Evolutionary conservation across 768 basidiomycete genomes (phyloP).

Genomic region (Tremella fuciformis): DNA sequence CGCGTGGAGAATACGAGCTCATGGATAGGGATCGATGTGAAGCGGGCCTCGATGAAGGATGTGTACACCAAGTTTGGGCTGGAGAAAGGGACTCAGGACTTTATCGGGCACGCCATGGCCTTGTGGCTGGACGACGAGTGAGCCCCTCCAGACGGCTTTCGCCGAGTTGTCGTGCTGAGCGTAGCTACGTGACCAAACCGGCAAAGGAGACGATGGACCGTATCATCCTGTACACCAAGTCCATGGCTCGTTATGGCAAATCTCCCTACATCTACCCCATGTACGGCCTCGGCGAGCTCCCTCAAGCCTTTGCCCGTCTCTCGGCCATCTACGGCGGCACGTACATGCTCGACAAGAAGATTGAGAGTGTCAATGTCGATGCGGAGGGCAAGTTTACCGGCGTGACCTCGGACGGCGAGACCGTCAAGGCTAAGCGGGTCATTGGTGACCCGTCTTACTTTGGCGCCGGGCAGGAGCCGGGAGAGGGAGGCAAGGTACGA

Average conservation of each 20-base stretch:
- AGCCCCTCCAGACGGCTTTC: constrained; percentile 49
- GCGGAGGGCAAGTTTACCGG: constrained; percentile 83
- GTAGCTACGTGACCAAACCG: constrained; percentile 85
- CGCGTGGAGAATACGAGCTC: background rate
- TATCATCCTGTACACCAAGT: constrained; percentile 93
- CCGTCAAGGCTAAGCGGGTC: constrained; percentile 93
- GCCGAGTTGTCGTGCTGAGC: background rate
- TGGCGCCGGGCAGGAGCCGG: constrained; percentile 64
- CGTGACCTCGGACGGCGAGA: constrained; percentile 82
- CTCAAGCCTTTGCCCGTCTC: constrained; percentile 95
- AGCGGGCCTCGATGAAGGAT: constrained; percentile 84
- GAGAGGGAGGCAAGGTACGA: constrained; percentile 71
- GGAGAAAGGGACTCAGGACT: constrained; percentile 96
- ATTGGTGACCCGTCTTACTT: constrained; percentile 99
- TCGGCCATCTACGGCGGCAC: constrained; percentile 99
- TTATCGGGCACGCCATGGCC: constrained; percentile 99
- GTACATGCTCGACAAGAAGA: constrained; percentile 97
- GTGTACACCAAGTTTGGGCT: constrained; percentile 97
- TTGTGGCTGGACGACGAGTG: constrained; percentile 96
- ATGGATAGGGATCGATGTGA: constrained; percentile 72
- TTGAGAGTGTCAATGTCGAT: constrained; percentile 80
- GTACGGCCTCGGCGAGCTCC: constrained; percentile 97
- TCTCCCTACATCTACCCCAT: constrained; percentile 99
- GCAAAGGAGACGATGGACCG: constrained; percentile 89
- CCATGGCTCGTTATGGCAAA: constrained; percentile 98